Conservation (phyloP, 768 basidiomycete genomes). For the Lactarius deliciosus region DNA sequence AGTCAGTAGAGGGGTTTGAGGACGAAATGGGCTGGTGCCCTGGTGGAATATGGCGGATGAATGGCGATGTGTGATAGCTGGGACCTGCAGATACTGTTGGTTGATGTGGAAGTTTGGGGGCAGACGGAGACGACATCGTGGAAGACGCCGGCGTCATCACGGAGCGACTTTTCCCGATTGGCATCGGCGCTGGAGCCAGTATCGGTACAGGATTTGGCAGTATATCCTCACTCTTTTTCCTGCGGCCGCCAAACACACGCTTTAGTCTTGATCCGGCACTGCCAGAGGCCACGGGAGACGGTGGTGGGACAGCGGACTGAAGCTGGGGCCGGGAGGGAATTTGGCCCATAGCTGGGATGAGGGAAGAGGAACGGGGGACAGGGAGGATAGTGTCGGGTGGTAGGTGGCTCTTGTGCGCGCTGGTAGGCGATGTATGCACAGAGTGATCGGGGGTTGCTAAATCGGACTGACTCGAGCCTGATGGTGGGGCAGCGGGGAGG, state of each 20-base stretch:
- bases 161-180: constrained; percentile 26
- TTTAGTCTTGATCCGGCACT: constrained; percentile 51
- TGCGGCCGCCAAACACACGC: constrained; percentile 55
- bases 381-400: constrained; percentile 33
- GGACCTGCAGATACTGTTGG: constrained; percentile 23
- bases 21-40: constrained; percentile 1
- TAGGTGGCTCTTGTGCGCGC: constrained; percentile 33
- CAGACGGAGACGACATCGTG: constrained; percentile 30
- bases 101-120: constrained; percentile 17
- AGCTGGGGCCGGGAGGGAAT: constrained; percentile 33
- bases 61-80: constrained; percentile 10
- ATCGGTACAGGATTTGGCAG: constrained; percentile 26
- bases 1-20: constrained; percentile 13
- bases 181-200: constrained; percentile 7
- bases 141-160: constrained; percentile 31
- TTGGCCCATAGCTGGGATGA: constrained; percentile 43
- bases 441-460: constrained; percentile 46
- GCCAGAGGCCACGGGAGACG: constrained; percentile 30
- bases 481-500: constrained; percentile 39
- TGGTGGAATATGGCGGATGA: constrained; percentile 4
- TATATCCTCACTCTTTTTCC: constrained; percentile 57
- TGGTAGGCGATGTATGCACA: constrained; percentile 35
- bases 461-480: constrained; percentile 43
- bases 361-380: constrained; percentile 37
- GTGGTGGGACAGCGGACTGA: constrained; percentile 31